phyloP scores from a whole-genome alignment of 2,329 filamentous ascomycete genomes.

The Capronia americana region DNA sequence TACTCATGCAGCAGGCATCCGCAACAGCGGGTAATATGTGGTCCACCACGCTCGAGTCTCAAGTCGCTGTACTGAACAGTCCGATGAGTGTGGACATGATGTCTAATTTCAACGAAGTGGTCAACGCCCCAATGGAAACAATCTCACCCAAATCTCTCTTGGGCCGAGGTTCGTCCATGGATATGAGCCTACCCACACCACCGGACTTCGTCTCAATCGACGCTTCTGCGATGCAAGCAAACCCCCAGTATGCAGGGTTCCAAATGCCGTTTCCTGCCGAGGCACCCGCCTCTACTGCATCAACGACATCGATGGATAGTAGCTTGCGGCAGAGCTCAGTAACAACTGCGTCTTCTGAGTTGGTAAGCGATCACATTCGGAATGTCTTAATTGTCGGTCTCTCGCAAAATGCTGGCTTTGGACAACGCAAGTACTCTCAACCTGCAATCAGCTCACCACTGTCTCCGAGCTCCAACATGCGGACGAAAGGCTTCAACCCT shows the following conservation, averaged over 20 bases:
- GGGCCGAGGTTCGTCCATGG: slow-evolving; percentile 65
- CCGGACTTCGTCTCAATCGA: slow-evolving; percentile 77
- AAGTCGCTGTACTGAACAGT: slow-evolving; percentile 68
- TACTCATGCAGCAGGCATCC: slow-evolving; percentile 35
- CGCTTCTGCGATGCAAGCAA: slow-evolving; percentile 60
- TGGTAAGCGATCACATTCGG: slow-evolving; percentile 70
- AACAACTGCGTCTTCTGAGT: slow-evolving; percentile 67
- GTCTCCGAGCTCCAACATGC: slow-evolving; percentile 50
- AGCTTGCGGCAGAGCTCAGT: slow-evolving; percentile 68
- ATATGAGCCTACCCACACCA: slow-evolving; percentile 79
- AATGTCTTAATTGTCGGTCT: slow-evolving; percentile 68
- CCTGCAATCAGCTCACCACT: slow-evolving; percentile 61
- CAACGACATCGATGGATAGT: slow-evolving; percentile 59
- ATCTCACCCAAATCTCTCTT: slow-evolving; percentile 78
- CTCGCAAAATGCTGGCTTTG: slow-evolving; percentile 64
- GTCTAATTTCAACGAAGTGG: slow-evolving; percentile 75
- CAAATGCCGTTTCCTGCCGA: slow-evolving; percentile 49
- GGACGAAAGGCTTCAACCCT: slow-evolving; percentile 46
- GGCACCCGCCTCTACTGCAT: slow-evolving; percentile 54
- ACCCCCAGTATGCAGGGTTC: slow-evolving; percentile 63
- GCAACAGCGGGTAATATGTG: slow-evolving; percentile 68
- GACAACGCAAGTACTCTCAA: slow-evolving; percentile 66
- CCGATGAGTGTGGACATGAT: slow-evolving; percentile 78
- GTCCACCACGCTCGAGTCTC: slow-evolving; percentile 72
- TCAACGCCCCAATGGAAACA: slow-evolving; percentile 69